Evolutionary conservation across 257 asterid species (phyloP).

Genomic region (Orobanche coerulescens): DNA sequence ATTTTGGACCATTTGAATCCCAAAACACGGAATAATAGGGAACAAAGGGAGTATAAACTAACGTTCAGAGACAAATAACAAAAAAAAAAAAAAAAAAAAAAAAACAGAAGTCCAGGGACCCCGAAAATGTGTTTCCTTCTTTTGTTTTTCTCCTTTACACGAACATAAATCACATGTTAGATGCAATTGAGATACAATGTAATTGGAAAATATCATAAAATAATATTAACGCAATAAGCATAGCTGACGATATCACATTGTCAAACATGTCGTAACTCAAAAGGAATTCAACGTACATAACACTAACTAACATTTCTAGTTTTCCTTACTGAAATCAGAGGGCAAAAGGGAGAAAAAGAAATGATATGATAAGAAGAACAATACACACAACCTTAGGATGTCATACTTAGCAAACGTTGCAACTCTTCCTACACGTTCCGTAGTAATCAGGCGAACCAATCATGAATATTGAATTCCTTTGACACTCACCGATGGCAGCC

Average conservation of each 20-base stretch:
- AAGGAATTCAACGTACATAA: background rate
- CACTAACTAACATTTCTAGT: background rate
- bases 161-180: too few relatives aligned
- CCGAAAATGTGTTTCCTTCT: too few relatives aligned
- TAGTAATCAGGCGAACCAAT: conserved; percentile 78
- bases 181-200: too few relatives aligned
- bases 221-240: too few relatives aligned
- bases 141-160: too few relatives aligned
- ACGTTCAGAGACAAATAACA: too few relatives aligned
- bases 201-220: too few relatives aligned
- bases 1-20: too few relatives aligned
- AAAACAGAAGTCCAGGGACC: too few relatives aligned
- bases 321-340: background rate
- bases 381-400: background rate
- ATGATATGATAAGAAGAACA: background rate
- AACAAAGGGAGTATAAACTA: too few relatives aligned
- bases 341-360: background rate
- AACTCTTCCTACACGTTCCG: conserved; percentile 90
- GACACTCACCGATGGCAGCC: conserved; percentile 88
- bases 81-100: too few relatives aligned
- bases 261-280: background rate
- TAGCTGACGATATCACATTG: background rate
- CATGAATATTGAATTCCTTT: conserved; percentile 71
- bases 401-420: conserved; percentile 49
- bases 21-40: too few relatives aligned